Evolutionary conservation across 331 rosid species (phyloP).

Genomic region (Rosa hybrid): DNA sequence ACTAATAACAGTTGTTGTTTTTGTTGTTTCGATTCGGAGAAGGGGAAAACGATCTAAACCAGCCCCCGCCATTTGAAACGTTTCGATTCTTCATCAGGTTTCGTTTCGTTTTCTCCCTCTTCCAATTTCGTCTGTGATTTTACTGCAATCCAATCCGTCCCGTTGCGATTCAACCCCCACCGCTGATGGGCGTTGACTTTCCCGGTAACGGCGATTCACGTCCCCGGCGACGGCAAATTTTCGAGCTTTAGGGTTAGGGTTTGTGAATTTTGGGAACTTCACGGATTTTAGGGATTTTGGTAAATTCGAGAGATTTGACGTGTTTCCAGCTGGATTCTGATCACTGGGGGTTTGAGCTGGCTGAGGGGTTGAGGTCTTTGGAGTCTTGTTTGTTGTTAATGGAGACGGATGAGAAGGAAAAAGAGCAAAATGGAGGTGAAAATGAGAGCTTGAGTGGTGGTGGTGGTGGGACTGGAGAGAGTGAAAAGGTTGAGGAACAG

Average conservation of each 20-base stretch:
- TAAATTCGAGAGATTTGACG: slow-evolving; percentile 12
- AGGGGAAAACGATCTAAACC: not conserved
- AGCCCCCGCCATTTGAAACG: too few relatives aligned
- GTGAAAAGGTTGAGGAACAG: slow-evolving; percentile 38
- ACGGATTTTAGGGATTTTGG: slow-evolving; percentile 39
- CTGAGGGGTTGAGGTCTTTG: not conserved
- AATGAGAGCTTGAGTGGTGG: not conserved
- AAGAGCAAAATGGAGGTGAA: slow-evolving; percentile 24
- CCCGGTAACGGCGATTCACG: not conserved
- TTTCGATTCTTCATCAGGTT: not conserved
- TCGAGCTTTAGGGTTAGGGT: slow-evolving; percentile 31
- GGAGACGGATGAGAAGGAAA: slow-evolving; percentile 54
- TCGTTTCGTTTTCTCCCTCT: not conserved
- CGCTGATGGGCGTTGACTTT: slow-evolving; percentile 54
- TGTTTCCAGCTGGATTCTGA: slow-evolving; percentile 6
- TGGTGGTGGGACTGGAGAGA: not conserved
- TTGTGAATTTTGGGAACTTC: slow-evolving; percentile 20
- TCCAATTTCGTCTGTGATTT: not conserved
- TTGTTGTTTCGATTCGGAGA: not conserved
- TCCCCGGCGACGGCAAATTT: slow-evolving; percentile 1
- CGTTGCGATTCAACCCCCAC: not conserved
- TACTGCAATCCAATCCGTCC: not conserved
- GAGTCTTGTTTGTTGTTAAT: slow-evolving; percentile 34
- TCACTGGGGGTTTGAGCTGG: slow-evolving; percentile 7
- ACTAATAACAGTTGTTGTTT: not conserved